These are phyloP conservation scores for Backusella circina DNA, from an alignment of 192 early-diverging fungal species.

Conservation along the genomic window DNA sequence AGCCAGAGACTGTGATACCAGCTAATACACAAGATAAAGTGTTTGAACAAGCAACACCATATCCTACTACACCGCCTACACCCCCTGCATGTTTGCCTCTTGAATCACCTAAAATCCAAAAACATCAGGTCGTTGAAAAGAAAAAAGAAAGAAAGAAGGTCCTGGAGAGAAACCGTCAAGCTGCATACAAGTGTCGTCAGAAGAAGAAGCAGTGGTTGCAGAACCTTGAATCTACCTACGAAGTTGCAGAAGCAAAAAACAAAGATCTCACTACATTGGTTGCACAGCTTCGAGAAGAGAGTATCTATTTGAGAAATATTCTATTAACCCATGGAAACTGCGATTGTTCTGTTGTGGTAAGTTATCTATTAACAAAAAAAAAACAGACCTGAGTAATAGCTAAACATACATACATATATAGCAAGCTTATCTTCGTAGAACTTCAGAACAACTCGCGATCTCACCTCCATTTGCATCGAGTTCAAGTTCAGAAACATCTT, in stretches of 20 bases:
- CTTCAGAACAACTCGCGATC: slow-evolving; percentile 4
- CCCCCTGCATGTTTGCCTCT: not conserved
- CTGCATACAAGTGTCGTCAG: slow-evolving; percentile 28
- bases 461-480: not conserved
- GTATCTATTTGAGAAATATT: slow-evolving; percentile 19
- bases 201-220: slow-evolving; percentile 34
- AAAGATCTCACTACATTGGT: slow-evolving; percentile 21
- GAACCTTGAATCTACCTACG: slow-evolving; percentile 23
- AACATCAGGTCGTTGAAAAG: slow-evolving; percentile 5
- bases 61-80: not conserved
- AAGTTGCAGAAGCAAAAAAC: slow-evolving; percentile 14
- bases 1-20: not conserved
- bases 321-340: slow-evolving; percentile 28
- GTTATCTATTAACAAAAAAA: not conserved
- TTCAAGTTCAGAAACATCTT: not conserved
- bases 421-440: slow-evolving; percentile 9
- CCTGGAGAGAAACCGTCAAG: slow-evolving; percentile 24
- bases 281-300: slow-evolving; percentile 22
- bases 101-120: not conserved
- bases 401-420: not conserved
- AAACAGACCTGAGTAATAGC: not conserved
- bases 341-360: slow-evolving; percentile 26
- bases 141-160: slow-evolving; percentile 12
- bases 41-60: not conserved
- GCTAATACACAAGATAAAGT: not conserved